Base-by-base conservation (phyloP, 768 basidiomycete species). In the Boletus rex-veris region DNA sequence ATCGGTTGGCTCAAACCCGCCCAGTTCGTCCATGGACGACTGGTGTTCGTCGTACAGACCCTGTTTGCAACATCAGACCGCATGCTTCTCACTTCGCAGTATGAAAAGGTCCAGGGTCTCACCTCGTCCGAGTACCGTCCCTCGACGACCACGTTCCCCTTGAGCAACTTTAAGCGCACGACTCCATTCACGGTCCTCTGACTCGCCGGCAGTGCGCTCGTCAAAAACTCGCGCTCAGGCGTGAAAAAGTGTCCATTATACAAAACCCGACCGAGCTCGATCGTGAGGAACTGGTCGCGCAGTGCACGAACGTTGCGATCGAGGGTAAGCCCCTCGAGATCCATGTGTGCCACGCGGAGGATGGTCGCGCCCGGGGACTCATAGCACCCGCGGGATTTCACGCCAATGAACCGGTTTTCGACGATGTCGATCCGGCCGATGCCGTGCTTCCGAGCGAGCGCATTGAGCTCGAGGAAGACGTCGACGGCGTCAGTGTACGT, bases 171-270 rank as follows among this genome's bases (percentile, higher is more conserved):
- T 63, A 99, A 74, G 52, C 88, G 82, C 48, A 98, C 94, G 43
- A 87, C 70, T 43, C 97, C 97, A 64, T 98, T 98, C 60, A 99
- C 97, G 24, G 94, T 97, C 73, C 90, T 81, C 77, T 99, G 97
- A 71, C 90, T 92, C 39, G 92, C 86, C 5, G 94, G 92, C 67
- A 98, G 92, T 50, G 90, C 82, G 65, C 86, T 85, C 41, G 86
- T 88, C 65, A 98, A 76, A 66, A 98, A 98, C 74, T 98, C 97
- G 60, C 96, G 82, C 75, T 98, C 97, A 43, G 97, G 95, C n/a
- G 94, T 96, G 82, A 98, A 99, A 85, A 93, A 98, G 76, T 96
- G 93, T 36, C 96, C 97, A 68, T 98, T 98, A 80, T 99, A 98
- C 45, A 99, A 77, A 66, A 99, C 95, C 61, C 86, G 79, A 71